Evolutionary conservation across 805 yeast genomes (phyloP).

Genomic region (Sporopachydermia lactativora): DNA sequence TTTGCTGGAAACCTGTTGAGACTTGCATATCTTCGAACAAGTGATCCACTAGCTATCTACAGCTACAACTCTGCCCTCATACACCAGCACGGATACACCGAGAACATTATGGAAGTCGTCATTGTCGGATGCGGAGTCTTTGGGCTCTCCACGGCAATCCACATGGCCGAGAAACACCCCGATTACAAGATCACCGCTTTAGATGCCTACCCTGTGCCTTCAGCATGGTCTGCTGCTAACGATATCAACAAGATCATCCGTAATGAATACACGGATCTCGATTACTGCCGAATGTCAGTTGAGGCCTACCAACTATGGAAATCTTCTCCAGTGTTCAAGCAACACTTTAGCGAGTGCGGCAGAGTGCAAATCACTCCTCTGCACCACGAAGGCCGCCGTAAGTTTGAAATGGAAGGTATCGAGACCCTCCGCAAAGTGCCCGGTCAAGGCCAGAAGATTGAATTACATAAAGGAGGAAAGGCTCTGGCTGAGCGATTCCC

Average conservation of each 20-base stretch:
- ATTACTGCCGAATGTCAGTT: constrained; percentile 25
- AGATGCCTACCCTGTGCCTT: constrained; percentile 26
- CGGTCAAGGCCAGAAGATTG: constrained; percentile 17
- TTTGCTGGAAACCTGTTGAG: too few relatives aligned
- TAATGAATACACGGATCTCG: constrained; percentile 27
- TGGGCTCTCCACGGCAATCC: constrained; percentile 16
- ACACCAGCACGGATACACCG: too few relatives aligned
- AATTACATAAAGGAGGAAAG: constrained; percentile 18
- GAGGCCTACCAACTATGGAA: constrained; percentile 30
- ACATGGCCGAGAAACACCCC: constrained; percentile 8
- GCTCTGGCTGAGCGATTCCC: constrained; percentile 17
- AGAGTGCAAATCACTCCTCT: constrained; percentile 26
- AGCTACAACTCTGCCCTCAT: too few relatives aligned
- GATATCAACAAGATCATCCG: constrained; percentile 34
- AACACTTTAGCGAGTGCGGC: constrained; percentile 27
- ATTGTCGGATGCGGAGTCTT: constrained; percentile 16
- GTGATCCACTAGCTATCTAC: too few relatives aligned
- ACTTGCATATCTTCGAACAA: too few relatives aligned
- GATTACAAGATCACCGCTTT: constrained; percentile 7
- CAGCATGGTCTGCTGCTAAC: constrained; percentile 31
- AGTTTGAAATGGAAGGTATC: constrained; percentile 25
- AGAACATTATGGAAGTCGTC: constrained; percentile 3
- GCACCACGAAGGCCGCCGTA: constrained; percentile 19
- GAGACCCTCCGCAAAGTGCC: constrained; percentile 19
- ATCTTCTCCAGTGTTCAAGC: constrained; percentile 20